These are phyloP conservation scores for Porodaedalea pini DNA, from an alignment of 1,284 basidiomycete genomes.

Conservation along the genomic window DNA sequence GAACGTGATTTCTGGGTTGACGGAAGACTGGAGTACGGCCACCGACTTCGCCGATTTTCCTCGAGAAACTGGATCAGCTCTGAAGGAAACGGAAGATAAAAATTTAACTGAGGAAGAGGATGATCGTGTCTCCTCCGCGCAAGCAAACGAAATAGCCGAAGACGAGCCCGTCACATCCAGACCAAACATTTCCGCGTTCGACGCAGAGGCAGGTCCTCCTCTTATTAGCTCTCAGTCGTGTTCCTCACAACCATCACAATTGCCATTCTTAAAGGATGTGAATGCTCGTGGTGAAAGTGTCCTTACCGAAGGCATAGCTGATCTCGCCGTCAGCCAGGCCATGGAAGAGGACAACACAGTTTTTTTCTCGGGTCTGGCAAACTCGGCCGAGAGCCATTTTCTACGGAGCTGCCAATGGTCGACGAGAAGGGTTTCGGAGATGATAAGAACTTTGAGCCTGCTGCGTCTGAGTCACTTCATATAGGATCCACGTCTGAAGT, in stretches of 20 bases:
- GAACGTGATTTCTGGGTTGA: not conserved
- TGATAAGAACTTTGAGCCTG: not conserved
- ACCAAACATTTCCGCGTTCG: not conserved
- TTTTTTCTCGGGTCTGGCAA: not conserved
- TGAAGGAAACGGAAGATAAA: no score
- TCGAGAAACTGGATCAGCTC: not conserved
- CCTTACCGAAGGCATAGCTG: not conserved
- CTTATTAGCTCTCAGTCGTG: not conserved
- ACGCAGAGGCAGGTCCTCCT: no score
- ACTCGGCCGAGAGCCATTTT: not conserved
- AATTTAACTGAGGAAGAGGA: not conserved
- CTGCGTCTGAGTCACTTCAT: no score
- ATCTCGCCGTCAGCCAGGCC: conserved; percentile 6
- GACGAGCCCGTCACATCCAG: not conserved
- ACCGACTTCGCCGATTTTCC: not conserved
- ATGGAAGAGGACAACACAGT: conserved; percentile 15
- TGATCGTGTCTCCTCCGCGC: not conserved
- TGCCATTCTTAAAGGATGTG: conserved; percentile 6
- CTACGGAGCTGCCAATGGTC: not conserved
- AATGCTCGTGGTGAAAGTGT: conserved; percentile 8
- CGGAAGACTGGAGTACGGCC: not conserved
- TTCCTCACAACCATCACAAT: not conserved
- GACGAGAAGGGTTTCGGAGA: conserved; percentile 7
- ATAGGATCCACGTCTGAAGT: no score
- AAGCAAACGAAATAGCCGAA: not conserved